phyloP scores from a whole-genome alignment of 2,329 filamentous ascomycete species.

The Arthrobotrys entomopaga region DNA sequence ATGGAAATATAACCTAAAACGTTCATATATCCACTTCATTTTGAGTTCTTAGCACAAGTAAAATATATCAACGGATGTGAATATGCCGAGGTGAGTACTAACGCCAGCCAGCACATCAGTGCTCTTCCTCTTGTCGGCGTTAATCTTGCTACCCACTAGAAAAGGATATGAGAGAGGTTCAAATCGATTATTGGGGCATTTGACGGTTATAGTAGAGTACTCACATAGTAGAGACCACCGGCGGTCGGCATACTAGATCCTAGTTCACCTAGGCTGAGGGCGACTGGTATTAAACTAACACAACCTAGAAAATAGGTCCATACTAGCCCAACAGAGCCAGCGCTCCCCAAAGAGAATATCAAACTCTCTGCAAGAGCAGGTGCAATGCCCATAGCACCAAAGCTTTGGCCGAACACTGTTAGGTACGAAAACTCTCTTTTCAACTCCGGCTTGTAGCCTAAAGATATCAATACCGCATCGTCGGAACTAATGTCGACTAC shows the following conservation, averaged over 20 bases:
- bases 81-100: slow-evolving; percentile 21
- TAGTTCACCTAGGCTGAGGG: slow-evolving; percentile 60
- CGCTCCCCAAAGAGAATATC: slow-evolving; percentile 59
- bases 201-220: neutral
- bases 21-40: slow-evolving; percentile 60
- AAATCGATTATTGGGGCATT: neutral
- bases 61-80: neutral
- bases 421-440: slow-evolving; percentile 60
- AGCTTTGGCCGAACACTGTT: slow-evolving; percentile 60
- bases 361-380: slow-evolving; percentile 60
- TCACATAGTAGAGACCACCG: slow-evolving; percentile 59
- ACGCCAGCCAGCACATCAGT: slow-evolving; percentile 61
- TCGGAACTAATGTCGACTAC: slow-evolving; percentile 48
- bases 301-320: slow-evolving; percentile 60
- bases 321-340: slow-evolving; percentile 59
- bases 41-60: neutral
- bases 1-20: slow-evolving; percentile 60
- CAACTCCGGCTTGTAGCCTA: slow-evolving; percentile 60
- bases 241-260: slow-evolving; percentile 60
- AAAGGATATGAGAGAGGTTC: neutral
- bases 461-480: slow-evolving; percentile 58
- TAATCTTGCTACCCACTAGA: slow-evolving; percentile 60
- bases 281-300: slow-evolving; percentile 59
- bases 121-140: slow-evolving; percentile 59
- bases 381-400: slow-evolving; percentile 61